These are phyloP conservation scores for Candida pseudocylindracea DNA, from an alignment of 1,139 yeast genomes.

Conservation along the genomic window DNA sequence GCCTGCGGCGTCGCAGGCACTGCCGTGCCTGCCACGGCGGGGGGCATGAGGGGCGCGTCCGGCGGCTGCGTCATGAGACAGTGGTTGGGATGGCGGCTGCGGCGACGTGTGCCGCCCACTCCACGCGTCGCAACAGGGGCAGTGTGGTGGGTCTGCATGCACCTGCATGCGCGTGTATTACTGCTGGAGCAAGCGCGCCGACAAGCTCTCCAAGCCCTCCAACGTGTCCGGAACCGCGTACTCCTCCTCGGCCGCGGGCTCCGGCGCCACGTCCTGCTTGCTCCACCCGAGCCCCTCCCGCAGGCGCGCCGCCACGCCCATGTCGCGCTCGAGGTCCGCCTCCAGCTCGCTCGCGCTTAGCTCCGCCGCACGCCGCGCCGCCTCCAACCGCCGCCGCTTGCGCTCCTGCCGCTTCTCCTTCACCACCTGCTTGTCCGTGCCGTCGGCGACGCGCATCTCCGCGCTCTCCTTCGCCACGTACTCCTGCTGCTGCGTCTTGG, in stretches of 20 bases:
- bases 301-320: slow-evolving; percentile 12
- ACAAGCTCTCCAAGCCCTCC: slow-evolving; percentile 84
- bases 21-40: too few relatives aligned
- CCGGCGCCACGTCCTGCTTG: slow-evolving; percentile 12
- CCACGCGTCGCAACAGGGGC: too few relatives aligned
- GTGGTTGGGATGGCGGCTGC: too few relatives aligned
- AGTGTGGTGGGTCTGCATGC: too few relatives aligned
- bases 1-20: too few relatives aligned
- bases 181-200: slow-evolving; percentile 29
- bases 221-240: slow-evolving; percentile 74
- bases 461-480: slow-evolving; percentile 46
- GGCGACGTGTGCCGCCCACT: too few relatives aligned
- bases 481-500: slow-evolving; percentile 38
- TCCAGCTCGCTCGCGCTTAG: slow-evolving; percentile 8
- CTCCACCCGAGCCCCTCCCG: slow-evolving; percentile 46
- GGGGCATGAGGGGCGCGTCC: too few relatives aligned
- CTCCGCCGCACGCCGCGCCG: slow-evolving; percentile 28
- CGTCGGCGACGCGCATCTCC: slow-evolving; percentile 50
- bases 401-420: slow-evolving; percentile 67
- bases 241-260: slow-evolving; percentile 6
- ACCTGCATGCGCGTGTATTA: too few relatives aligned
- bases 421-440: slow-evolving; percentile 63
- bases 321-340: slow-evolving; percentile 10
- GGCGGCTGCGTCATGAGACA: too few relatives aligned
- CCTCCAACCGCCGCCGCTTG: slow-evolving; percentile 74